Evolutionary conservation across 148 eudicot genomes (phyloP).

Genomic region (Rhododendron mucronatum): DNA sequence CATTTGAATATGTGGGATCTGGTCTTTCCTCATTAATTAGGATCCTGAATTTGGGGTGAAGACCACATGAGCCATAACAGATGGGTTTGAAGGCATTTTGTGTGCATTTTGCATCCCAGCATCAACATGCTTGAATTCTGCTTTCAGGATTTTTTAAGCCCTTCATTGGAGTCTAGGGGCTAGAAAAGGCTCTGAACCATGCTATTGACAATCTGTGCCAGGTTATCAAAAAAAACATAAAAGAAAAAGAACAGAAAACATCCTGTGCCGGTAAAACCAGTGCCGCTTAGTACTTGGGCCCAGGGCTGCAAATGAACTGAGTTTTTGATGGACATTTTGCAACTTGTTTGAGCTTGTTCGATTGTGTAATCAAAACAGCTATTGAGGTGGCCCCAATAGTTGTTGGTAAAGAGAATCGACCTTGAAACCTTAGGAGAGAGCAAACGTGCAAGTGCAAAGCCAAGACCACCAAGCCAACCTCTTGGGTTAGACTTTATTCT

Average conservation of each 20-base stretch:
- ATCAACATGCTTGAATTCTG: not conserved
- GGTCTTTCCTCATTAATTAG: not conserved
- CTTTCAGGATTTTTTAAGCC: not conserved
- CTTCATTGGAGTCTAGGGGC: not conserved
- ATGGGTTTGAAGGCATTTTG: not conserved
- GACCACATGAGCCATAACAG: not conserved
- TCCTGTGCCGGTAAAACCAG: not conserved
- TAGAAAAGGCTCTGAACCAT: not conserved
- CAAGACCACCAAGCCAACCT: not conserved
- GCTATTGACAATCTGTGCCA: not conserved
- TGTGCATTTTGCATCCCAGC: not conserved
- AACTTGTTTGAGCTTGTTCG: not conserved
- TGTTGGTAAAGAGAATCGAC: not conserved
- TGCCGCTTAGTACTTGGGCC: not conserved
- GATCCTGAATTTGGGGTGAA: conserved; percentile 3
- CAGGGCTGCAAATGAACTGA: not conserved
- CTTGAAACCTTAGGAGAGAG: not conserved
- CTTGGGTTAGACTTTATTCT: not conserved
- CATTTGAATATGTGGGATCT: not conserved
- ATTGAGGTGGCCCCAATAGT: too few species aligned
- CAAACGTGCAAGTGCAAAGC: not conserved
- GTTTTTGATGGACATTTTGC: not conserved
- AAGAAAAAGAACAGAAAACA: too few species aligned
- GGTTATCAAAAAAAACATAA: too few species aligned
- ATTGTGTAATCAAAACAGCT: not conserved